Conservation (phyloP, 2,329 filamentous ascomycete genomes). For the Bipolaris gigantea region DNA sequence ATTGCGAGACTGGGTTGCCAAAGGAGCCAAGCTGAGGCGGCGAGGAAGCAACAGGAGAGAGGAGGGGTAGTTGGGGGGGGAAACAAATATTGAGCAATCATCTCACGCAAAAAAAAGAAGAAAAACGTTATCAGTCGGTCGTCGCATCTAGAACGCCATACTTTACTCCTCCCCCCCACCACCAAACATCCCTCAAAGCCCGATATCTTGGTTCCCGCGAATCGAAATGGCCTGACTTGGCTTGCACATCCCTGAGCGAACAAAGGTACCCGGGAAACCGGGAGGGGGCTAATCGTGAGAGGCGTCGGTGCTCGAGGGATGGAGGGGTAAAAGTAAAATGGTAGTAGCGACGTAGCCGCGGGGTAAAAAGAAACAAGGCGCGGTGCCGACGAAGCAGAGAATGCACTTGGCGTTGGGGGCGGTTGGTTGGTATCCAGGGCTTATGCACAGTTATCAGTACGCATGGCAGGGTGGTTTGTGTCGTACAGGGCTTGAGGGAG, state of each 20-base stretch:
- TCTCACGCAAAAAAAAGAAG: too few species aligned
- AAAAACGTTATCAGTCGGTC: background rate
- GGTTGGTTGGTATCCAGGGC: conserved; percentile 14
- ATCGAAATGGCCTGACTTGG: too few species aligned
- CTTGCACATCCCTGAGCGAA: background rate
- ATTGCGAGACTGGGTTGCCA: too few species aligned
- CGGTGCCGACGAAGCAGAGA: conserved; percentile 11
- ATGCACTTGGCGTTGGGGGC: conserved; percentile 14
- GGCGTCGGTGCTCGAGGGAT: background rate
- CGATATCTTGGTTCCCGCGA: too few species aligned
- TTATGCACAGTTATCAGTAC: conserved; percentile 30
- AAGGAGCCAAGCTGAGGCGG: too few species aligned
- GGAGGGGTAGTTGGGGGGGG: too few species aligned
- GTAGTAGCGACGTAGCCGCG: conserved; percentile 8
- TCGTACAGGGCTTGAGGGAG: conserved; percentile 1
- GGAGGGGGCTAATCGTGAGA: conserved; percentile 1
- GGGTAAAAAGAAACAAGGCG: conserved; percentile 7
- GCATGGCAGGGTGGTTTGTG: background rate
- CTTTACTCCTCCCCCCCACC: too few species aligned
- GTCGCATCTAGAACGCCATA: background rate
- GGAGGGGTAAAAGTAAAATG: conserved; percentile 13
- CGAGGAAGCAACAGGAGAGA: too few species aligned
- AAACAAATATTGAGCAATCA: too few species aligned
- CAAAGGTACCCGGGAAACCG: background rate
- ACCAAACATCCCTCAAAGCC: too few species aligned